phyloP scores from a whole-genome alignment of 2,329 filamentous ascomycete genomes.

The Blastomyces emzantsi region DNA sequence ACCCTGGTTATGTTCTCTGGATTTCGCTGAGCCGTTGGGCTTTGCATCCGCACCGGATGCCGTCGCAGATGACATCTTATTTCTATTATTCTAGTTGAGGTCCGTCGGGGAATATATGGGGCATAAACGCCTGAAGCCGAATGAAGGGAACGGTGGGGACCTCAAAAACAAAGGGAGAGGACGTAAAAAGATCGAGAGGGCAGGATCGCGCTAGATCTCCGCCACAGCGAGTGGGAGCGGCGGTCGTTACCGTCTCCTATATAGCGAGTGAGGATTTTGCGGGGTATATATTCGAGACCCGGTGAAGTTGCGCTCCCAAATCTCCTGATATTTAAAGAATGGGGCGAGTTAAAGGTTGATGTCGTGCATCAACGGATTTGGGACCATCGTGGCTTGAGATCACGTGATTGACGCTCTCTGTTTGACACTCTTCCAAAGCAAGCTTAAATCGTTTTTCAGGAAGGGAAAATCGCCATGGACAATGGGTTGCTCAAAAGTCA shows the following conservation, averaged over 20 bases:
- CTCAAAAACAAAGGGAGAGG: neutral
- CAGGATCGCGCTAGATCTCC: neutral
- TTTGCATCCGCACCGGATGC: constrained; percentile 39
- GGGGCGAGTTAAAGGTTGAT: neutral
- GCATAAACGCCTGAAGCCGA: neutral
- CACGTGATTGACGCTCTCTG: neutral
- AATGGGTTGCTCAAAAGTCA: neutral
- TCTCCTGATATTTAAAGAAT: neutral
- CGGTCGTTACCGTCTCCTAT: neutral
- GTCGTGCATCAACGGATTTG: neutral
- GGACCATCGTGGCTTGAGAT: constrained; percentile 7
- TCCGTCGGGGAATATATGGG: neutral
- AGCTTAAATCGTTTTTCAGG: neutral
- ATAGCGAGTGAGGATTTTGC: neutral
- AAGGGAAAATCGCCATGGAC: neutral
- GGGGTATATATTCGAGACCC: neutral
- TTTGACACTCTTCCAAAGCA: neutral
- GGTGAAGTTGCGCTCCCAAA: neutral
- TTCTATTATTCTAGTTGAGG: neutral
- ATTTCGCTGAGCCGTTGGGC: constrained; percentile 34
- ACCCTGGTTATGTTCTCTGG: constrained; percentile 42
- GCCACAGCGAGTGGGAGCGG: constrained; percentile 4
- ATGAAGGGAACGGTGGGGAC: too few species aligned
- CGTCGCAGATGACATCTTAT: constrained; percentile 35
- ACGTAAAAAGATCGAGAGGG: neutral